These are phyloP conservation scores for Hirschioporus abietinus DNA, from an alignment of 768 basidiomycete genomes.

Conservation along the genomic window DNA sequence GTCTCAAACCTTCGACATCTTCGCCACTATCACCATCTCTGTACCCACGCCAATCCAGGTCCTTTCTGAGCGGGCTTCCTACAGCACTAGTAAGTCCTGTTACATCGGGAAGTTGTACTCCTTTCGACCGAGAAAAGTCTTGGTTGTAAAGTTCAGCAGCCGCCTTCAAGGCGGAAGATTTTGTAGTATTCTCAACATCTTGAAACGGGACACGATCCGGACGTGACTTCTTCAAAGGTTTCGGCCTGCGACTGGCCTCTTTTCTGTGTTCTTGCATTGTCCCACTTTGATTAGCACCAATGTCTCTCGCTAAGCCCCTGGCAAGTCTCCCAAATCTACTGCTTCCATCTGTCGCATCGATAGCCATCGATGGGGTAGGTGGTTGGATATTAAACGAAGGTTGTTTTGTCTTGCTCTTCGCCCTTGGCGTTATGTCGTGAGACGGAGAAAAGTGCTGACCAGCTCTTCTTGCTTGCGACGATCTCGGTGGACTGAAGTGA, in stretches of 20 bases:
- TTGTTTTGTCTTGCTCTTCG: slow-evolving; percentile 19
- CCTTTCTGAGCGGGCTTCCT: slow-evolving; percentile 60
- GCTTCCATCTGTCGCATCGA: slow-evolving; percentile 17
- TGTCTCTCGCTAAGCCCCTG: slow-evolving; percentile 48
- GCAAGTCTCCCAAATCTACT: slow-evolving; percentile 62
- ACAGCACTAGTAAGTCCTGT: slow-evolving; percentile 80
- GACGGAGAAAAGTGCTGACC: background rate
- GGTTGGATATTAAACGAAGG: slow-evolving; percentile 52
- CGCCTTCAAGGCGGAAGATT: slow-evolving; percentile 8
- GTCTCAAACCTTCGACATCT: slow-evolving; percentile 57
- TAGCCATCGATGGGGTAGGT: slow-evolving; percentile 47
- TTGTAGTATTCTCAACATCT: slow-evolving; percentile 23
- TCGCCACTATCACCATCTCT: slow-evolving; percentile 38
- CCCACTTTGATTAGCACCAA: slow-evolving; percentile 35
- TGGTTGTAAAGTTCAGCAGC: background rate
- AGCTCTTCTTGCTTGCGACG: background rate
- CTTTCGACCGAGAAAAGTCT: slow-evolving; percentile 19
- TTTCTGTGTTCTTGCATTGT: slow-evolving; percentile 8
- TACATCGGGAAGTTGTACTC: slow-evolving; percentile 70
- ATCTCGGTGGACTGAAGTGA: background rate
- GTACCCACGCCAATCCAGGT: slow-evolving; percentile 46
- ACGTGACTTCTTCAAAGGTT: slow-evolving; percentile 8
- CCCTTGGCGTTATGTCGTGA: background rate
- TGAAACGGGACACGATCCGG: slow-evolving; percentile 34
- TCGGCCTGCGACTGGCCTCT: slow-evolving; percentile 5